These are phyloP conservation scores for Effrenium voratum DNA, from an alignment of 73 alveolate genomes.

Conservation along the genomic window DNA sequence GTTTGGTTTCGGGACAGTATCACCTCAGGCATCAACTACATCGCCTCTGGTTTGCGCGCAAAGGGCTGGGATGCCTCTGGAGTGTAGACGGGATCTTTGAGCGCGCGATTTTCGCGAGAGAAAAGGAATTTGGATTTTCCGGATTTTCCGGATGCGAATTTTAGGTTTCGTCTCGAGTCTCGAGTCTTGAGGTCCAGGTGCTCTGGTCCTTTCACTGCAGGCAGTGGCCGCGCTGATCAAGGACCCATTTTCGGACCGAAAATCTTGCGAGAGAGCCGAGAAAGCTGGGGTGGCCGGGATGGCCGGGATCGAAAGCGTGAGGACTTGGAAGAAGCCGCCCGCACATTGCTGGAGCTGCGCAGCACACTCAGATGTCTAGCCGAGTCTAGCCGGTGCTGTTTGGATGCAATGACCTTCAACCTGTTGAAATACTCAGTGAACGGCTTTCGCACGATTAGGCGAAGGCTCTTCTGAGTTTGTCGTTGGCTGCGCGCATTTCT, in stretches of 20 bases:
- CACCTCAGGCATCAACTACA: slow-evolving; percentile 89
- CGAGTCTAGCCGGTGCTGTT: no score
- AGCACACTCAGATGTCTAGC: neutral
- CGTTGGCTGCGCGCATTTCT: no score
- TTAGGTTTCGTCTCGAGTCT: neutral
- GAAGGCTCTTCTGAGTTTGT: no score
- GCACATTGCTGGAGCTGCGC: slow-evolving; percentile 79
- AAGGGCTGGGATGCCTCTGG: slow-evolving; percentile 94
- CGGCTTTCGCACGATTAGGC: no score
- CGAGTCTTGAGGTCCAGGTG: slow-evolving; percentile 45
- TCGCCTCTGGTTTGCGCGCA: slow-evolving; percentile 70
- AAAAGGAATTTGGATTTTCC: no score
- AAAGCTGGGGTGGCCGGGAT: neutral
- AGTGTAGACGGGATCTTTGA: neutral
- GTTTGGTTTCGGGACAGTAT: no score
- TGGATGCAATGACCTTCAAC: no score
- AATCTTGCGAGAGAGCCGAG: neutral
- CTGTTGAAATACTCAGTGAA: no score
- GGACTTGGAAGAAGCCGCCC: slow-evolving; percentile 85
- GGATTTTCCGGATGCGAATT: no score
- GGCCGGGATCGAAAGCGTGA: neutral
- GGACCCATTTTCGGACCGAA: neutral
- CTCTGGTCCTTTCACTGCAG: slow-evolving; percentile 51
- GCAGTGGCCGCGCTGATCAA: slow-evolving; percentile 54
- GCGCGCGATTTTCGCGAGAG: neutral